Evolutionary conservation across 202 grass and related monocot genomes (phyloP).

Genomic region (Schoenoplectus tabernaemontani): DNA sequence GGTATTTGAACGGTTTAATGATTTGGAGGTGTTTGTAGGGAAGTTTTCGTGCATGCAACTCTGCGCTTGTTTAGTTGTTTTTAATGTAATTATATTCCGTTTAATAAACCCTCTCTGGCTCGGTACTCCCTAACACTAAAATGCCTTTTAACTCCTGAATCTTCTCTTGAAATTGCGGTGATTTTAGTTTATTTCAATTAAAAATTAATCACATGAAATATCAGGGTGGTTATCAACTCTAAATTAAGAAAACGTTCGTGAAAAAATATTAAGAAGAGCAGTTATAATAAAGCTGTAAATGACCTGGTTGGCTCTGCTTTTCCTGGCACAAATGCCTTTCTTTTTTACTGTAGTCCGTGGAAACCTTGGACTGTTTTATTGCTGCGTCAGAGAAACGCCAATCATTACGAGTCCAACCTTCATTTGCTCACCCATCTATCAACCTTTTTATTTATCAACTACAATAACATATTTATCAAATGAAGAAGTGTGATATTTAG

Average conservation of each 20-base stretch:
- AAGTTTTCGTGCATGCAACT: conserved; percentile 23
- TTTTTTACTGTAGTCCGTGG: no score
- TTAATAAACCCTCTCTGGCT: conserved; percentile 4
- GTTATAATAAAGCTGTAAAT: background rate
- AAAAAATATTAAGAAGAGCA: background rate
- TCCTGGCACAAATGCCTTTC: no score
- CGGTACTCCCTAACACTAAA: background rate
- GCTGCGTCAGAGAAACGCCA: background rate
- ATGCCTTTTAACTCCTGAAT: background rate
- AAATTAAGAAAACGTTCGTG: background rate
- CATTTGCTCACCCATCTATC: no score
- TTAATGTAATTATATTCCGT: conserved; percentile 21
- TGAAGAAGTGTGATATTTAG: no score
- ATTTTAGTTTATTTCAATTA: background rate
- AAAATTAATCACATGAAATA: background rate
- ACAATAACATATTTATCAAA: no score
- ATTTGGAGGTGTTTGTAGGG: conserved; percentile 28
- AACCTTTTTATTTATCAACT: no score
- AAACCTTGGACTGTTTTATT: no score
- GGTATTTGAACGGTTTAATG: conserved; percentile 21
- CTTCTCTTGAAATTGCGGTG: background rate
- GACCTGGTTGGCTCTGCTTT: background rate
- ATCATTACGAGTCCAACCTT: no score
- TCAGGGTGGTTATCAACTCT: background rate
- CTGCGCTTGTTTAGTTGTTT: conserved; percentile 21